Base-by-base conservation (phyloP, 2,329 filamentous ascomycete species). In the Atkinsonella texensis region DNA sequence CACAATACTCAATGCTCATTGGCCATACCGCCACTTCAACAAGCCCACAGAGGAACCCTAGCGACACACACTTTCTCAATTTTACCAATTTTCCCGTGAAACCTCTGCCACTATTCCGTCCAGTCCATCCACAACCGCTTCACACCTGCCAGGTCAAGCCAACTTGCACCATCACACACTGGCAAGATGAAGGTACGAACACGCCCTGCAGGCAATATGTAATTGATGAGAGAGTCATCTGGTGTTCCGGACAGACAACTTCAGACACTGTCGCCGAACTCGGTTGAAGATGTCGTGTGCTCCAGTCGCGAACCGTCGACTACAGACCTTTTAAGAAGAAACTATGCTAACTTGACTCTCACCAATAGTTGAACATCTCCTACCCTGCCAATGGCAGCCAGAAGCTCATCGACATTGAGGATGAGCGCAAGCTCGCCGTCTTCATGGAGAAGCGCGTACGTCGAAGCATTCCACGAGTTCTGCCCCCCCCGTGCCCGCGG, bases 341-440 rank as follows among this genome's bases (percentile, higher is more conserved):
- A 45, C 7, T 40, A 51, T 54, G 62, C 70, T 74, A 57, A 73
- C 63, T 35, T 38, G 20, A 46, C 12, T 40, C 59, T 55, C 55
- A 46, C n/a, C 31, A 59, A 54, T 56, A 79, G 78, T 74, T 82
- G 74, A 81, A 81, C 77, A 79, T 82, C 68, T 79, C 75, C 66
- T 95, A 90, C 85, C 93, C 93, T 78, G 89, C 91, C 84, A 97
- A 97, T 79, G 93, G 93, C 84, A 93, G 89, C 71, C 93, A 98
- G 77, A 98, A 98, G 83, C 83, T 98, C 73, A 85, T 98, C 79
- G 94, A 98, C 66, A 79, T 98, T 68, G 93, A 98, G 71, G 94
- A 98, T 87, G 94, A 98, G 78, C 89, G 90, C 79, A 96, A 95
- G 84, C 84, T 97, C 74, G 87, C 89, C 73, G 82, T 93, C 79